These are phyloP conservation scores for Mimosa pudica DNA, from an alignment of 306 rosid genomes.

Conservation along the genomic window DNA sequence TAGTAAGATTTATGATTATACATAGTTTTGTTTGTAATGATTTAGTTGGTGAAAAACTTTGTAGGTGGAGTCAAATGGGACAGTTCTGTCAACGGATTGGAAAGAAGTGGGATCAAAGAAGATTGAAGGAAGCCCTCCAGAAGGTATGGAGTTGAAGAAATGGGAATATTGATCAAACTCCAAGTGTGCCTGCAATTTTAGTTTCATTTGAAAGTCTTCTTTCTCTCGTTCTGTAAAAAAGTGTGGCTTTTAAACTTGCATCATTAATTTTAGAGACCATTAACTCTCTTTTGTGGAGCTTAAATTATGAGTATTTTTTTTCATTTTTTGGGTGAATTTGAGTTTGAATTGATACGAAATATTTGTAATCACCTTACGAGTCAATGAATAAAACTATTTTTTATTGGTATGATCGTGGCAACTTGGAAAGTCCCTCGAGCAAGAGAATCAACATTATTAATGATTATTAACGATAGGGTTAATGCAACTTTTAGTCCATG, in stretches of 20 bases:
- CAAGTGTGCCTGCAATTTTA: too few relatives aligned
- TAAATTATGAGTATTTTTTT: too few relatives aligned
- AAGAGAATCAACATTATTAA: neutral
- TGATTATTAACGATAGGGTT: neutral
- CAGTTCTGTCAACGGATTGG: conserved; percentile 97
- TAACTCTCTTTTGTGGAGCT: neutral
- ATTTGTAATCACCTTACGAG: neutral
- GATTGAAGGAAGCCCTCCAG: conserved; percentile 96
- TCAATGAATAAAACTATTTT: neutral
- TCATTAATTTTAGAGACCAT: neutral
- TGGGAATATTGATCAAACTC: conserved; percentile 60
- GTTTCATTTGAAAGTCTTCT: neutral
- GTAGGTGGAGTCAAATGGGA: conserved; percentile 88
- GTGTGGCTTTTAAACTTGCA: neutral
- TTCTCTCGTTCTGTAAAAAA: neutral
- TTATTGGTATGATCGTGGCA: too few relatives aligned
- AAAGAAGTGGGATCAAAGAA: conserved; percentile 94
- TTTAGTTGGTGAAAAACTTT: neutral
- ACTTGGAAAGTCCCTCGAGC: neutral
- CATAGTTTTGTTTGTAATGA: conserved; percentile 2
- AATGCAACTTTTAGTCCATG: too few relatives aligned
- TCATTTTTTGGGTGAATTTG: neutral
- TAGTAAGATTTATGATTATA: neutral
- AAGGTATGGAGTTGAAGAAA: conserved; percentile 95
- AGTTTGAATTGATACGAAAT: neutral